These are phyloP conservation scores for Barnettozyma botsteinii DNA, from an alignment of 805 yeast species.

Conservation along the genomic window DNA sequence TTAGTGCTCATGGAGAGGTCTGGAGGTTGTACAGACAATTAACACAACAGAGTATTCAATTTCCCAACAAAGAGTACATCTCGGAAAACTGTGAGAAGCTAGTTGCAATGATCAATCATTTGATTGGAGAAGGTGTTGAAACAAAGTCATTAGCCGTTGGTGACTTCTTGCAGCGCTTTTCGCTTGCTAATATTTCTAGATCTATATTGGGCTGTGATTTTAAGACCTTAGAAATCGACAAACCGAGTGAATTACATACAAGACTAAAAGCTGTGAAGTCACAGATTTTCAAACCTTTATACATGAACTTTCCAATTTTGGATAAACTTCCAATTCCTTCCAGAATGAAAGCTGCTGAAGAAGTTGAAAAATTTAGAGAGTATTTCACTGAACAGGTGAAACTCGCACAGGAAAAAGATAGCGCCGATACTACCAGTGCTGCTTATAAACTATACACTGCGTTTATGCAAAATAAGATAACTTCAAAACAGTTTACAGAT, in stretches of 20 bases:
- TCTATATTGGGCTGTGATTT: constrained; percentile 46
- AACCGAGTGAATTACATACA: constrained; percentile 31
- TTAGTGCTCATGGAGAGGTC: constrained; percentile 48
- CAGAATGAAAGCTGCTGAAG: constrained; percentile 37
- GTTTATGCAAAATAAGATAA: constrained; percentile 30
- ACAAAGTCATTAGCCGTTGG: constrained; percentile 24
- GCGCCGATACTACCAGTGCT: constrained; percentile 29
- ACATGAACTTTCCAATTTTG: constrained; percentile 48
- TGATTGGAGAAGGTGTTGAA: constrained; percentile 8
- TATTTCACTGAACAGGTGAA: constrained; percentile 33
- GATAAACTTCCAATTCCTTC: constrained; percentile 45
- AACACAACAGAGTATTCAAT: constrained; percentile 43
- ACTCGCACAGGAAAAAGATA: constrained; percentile 19
- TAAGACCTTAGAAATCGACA: constrained; percentile 30
- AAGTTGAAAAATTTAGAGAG: constrained; percentile 37
- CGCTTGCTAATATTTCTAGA: constrained; percentile 45
- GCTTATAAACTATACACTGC: constrained; percentile 39
- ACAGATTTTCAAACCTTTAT: constrained; percentile 51
- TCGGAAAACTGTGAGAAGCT: constrained; percentile 33
- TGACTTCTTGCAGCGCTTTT: constrained; percentile 40
- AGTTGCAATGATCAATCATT: constrained; percentile 23
- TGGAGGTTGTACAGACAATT: constrained; percentile 46
- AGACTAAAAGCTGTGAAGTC: constrained; percentile 40
- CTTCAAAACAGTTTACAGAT: constrained; percentile 44
- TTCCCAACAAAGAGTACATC: constrained; percentile 38